phyloP scores from a whole-genome alignment of 2,329 filamentous ascomycete genomes.

The Calonectria pteridis region DNA sequence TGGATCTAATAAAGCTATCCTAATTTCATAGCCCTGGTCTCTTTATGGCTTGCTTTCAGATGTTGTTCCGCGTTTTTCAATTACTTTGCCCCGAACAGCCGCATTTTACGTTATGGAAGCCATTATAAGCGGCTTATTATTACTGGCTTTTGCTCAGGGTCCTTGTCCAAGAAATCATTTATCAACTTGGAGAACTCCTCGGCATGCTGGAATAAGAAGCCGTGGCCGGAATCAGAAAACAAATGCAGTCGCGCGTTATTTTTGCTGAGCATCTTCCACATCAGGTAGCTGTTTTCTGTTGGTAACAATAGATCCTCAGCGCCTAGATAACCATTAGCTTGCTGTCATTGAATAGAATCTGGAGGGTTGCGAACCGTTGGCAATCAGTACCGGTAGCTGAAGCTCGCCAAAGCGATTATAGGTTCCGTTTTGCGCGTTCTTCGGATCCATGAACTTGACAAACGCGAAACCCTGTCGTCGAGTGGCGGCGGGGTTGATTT shows the following conservation, averaged over 20 bases:
- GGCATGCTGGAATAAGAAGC: conserved; percentile 52
- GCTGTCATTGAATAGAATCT: not conserved
- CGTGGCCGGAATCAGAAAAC: conserved; percentile 53
- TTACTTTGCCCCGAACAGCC: not conserved
- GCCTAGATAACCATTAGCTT: conserved; percentile 38
- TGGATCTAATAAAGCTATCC: too few species aligned
- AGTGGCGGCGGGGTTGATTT: conserved; percentile 44
- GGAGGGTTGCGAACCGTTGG: conserved; percentile 49
- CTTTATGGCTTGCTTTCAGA: too few species aligned
- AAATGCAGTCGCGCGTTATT: conserved; percentile 49
- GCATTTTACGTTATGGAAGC: not conserved
- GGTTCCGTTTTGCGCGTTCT: conserved; percentile 47
- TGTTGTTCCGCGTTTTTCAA: not conserved
- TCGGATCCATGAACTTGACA: conserved; percentile 52
- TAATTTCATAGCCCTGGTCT: too few species aligned
- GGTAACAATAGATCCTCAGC: conserved; percentile 51
- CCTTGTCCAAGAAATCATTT: conserved; percentile 47
- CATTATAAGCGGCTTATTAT: conserved; percentile 24
- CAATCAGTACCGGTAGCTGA: conserved; percentile 52
- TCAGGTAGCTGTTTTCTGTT: conserved; percentile 53
- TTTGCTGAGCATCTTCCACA: conserved; percentile 52
- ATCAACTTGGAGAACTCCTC: conserved; percentile 47
- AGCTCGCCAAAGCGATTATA: conserved; percentile 51
- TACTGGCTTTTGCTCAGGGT: not conserved
- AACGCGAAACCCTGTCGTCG: conserved; percentile 50